These are phyloP conservation scores for Zymoseptoria tritici DNA, from an alignment of 2,329 filamentous ascomycete genomes.

Conservation along the genomic window DNA sequence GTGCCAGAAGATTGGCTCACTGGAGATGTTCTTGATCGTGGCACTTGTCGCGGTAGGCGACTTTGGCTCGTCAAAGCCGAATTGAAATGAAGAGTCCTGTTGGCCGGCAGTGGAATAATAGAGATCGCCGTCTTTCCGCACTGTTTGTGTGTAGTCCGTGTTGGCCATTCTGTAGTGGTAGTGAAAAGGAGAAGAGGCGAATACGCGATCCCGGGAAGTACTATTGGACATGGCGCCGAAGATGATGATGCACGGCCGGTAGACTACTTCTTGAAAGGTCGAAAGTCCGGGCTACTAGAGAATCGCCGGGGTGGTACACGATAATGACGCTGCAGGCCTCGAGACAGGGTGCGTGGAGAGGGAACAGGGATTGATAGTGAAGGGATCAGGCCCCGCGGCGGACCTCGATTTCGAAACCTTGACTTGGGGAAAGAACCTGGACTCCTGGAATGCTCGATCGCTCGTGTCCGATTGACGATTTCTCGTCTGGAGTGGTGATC, in stretches of 20 bases:
- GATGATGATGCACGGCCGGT: not conserved
- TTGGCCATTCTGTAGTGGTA: not conserved
- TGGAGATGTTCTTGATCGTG: slow-evolving; percentile 6
- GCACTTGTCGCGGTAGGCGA: not conserved
- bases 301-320: slow-evolving; percentile 7
- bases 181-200: not conserved
- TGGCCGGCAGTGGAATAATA: not conserved
- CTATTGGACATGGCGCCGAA: slow-evolving; percentile 1
- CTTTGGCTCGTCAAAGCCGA: not conserved
- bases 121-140: not conserved
- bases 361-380: not conserved
- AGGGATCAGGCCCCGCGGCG: slow-evolving; percentile 8
- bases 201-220: not conserved
- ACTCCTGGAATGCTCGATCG: not conserved
- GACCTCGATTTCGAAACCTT: not conserved
- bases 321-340: slow-evolving; percentile 17
- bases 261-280: slow-evolving; percentile 2
- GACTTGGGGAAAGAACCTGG: not conserved
- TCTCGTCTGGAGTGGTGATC: not conserved
- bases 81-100: not conserved
- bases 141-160: not conserved
- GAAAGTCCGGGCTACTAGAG: slow-evolving; percentile 4
- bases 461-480: not conserved
- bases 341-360: slow-evolving; percentile 6
- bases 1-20: slow-evolving; percentile 10